A percentile compares a stretch with the other conserved stretches of the same genome.
Conservation (phyloP, 352 stramenopile genomes). For the Phytophthora pini region DNA sequence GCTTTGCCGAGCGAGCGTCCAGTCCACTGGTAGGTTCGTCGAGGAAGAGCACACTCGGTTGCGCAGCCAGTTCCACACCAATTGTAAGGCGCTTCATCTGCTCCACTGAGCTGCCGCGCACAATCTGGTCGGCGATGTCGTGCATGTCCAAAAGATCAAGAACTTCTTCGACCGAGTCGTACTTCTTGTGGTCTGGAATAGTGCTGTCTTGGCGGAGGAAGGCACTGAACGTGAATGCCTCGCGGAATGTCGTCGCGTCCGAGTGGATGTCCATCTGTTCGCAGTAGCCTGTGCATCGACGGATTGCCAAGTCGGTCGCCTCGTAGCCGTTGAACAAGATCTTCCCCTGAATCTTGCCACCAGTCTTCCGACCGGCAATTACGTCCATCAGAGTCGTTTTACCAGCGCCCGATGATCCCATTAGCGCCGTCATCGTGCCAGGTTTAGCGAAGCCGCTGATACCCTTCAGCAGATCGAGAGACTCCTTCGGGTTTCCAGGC, state of each 20-base stretch:
- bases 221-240: constrained; percentile 89
- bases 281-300: constrained; percentile 51
- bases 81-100: constrained; percentile 62
- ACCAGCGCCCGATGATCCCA: constrained; percentile 82
- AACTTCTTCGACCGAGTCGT: constrained; percentile 42
- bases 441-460: constrained; percentile 52
- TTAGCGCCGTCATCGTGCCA: constrained; percentile 87
- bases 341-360: constrained; percentile 64
- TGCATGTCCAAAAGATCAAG: constrained; percentile 68
- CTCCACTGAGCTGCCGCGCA: constrained; percentile 46
- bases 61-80: constrained; percentile 72
- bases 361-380: constrained; percentile 77
- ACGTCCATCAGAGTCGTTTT: constrained; percentile 93
- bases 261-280: constrained; percentile 90
- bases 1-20: constrained; percentile 77
- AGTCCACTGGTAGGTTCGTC: constrained; percentile 82
- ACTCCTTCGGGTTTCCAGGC: constrained; percentile 40
- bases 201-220: constrained; percentile 63
- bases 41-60: constrained; percentile 80
- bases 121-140: constrained; percentile 82
- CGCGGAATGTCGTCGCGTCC: constrained; percentile 82
- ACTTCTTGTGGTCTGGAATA: constrained; percentile 34
- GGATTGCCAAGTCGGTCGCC: constrained; percentile 46
- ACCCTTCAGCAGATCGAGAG: constrained; percentile 70
- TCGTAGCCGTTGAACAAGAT: constrained; percentile 55